Base-by-base conservation (phyloP, 345 rosid genomes). In the Rubroshorea leprosula region DNA sequence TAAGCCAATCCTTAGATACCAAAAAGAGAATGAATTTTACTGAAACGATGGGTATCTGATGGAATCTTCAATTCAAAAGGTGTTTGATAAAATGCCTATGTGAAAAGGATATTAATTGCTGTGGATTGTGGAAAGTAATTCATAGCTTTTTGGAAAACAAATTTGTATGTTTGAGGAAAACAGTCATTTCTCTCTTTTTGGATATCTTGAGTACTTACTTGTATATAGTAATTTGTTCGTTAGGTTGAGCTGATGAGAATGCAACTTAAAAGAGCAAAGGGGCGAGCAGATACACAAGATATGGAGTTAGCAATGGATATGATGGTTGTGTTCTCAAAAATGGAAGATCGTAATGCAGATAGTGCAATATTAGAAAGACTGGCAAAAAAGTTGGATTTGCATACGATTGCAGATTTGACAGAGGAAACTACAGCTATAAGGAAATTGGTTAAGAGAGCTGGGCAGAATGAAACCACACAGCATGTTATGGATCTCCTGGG, bases 271-370 rank as follows among this genome's bases (percentile, higher is more conserved):
- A 77, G 90, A 68, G 84, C 86, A 5, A 77, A 71, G 61, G 65
- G 70, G 66, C 63, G 90, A 44, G 50, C 78, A 4, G 83, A 83
- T 62, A 78, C 90, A 2, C 86, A 74, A 20, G 90, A 83, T 64
- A 80, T 81, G 5, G 86, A 83, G 51, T 62, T 83, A 23, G 83
- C 84, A 14, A 83, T 83, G 86, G 90, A 83, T 68, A 68, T 81
- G 59, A 81, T 80, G 81, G 81, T 83, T 29, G 83, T 75, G 15
- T 72, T 76, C 55, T 76, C 83, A 0, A 63, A 76, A 60, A 25
- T 51, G 23, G 82, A 83, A 21, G 83, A 78, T 38, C 54, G 83
- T 23, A 72, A 76, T 35, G 79, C 78, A n/a, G 90, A 83, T 45
- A 75, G 26, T 27, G 84, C 79, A 7, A 68, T 81, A 24, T 68